phyloP scores from a whole-genome alignment of 768 basidiomycete species.

The Rhodotorula diobovata region DNA sequence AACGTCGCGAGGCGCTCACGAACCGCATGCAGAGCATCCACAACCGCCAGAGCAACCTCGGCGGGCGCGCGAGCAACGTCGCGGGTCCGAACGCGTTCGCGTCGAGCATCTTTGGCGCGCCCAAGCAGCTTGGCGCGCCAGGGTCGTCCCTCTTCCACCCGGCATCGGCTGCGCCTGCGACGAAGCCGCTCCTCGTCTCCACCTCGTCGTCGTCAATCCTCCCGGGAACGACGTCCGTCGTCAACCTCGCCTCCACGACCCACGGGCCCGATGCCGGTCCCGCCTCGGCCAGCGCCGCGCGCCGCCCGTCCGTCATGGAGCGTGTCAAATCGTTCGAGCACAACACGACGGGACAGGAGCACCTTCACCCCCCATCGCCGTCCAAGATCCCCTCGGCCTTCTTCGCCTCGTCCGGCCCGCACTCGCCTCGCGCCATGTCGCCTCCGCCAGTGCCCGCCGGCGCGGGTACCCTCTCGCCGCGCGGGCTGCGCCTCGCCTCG shows the following conservation, averaged over 20 bases:
- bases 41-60: slow-evolving; percentile 18
- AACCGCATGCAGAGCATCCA: slow-evolving; percentile 23
- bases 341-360: background rate
- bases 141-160: slow-evolving; percentile 4
- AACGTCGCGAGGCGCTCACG: slow-evolving; percentile 19
- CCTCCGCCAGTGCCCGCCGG: background rate
- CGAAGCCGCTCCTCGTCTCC: background rate
- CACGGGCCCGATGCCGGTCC: background rate
- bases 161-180: background rate
- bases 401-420: background rate
- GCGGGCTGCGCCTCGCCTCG: slow-evolving; percentile 3
- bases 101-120: background rate
- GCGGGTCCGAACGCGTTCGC: background rate
- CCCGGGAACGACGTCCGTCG: background rate
- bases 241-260: too few species aligned
- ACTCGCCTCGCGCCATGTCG: slow-evolving; percentile 1
- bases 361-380: slow-evolving; percentile 24
- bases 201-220: background rate
- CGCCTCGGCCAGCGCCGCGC: background rate
- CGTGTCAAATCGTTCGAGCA: slow-evolving; percentile 34
- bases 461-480: background rate
- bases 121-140: background rate
- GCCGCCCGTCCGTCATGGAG: slow-evolving; percentile 36
- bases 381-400: slow-evolving; percentile 26
- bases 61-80: slow-evolving; percentile 12